Conservation (phyloP, 805 yeast genomes). For the Candida odintsovae region DNA sequence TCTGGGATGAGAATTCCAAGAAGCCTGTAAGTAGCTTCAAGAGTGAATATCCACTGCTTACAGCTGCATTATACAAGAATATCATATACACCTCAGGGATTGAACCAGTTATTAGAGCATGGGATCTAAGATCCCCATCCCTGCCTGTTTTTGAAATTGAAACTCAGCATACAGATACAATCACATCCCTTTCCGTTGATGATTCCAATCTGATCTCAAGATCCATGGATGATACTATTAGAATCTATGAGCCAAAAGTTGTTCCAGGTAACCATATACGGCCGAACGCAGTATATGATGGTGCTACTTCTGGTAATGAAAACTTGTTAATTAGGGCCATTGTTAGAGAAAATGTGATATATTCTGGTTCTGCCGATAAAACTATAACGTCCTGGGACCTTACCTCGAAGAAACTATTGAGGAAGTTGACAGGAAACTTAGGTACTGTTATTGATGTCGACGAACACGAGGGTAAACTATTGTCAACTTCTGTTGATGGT, state of each 20-base stretch:
- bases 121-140: constrained; percentile 45
- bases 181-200: constrained; percentile 50
- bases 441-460: constrained; percentile 61
- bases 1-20: constrained; percentile 67
- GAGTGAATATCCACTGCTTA: constrained; percentile 54
- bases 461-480: constrained; percentile 36
- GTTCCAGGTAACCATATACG: constrained; percentile 33
- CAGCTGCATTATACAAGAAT: constrained; percentile 40
- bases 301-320: constrained; percentile 50
- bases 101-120: constrained; percentile 56
- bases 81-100: constrained; percentile 57
- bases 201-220: constrained; percentile 42
- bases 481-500: constrained; percentile 53
- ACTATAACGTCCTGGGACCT: constrained; percentile 58
- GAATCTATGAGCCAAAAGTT: constrained; percentile 46
- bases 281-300: constrained; percentile 43
- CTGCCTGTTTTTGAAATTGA: constrained; percentile 41
- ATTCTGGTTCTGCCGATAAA: constrained; percentile 61
- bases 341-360: constrained; percentile 35
- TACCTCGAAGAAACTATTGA: constrained; percentile 38
- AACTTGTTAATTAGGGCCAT: constrained; percentile 44
- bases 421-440: constrained; percentile 52
- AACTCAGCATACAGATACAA: constrained; percentile 40
- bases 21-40: constrained; percentile 31
- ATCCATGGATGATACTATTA: constrained; percentile 51